phyloP scores from a whole-genome alignment of 306 rosid genomes.

The Citrullus mucosospermus region DNA sequence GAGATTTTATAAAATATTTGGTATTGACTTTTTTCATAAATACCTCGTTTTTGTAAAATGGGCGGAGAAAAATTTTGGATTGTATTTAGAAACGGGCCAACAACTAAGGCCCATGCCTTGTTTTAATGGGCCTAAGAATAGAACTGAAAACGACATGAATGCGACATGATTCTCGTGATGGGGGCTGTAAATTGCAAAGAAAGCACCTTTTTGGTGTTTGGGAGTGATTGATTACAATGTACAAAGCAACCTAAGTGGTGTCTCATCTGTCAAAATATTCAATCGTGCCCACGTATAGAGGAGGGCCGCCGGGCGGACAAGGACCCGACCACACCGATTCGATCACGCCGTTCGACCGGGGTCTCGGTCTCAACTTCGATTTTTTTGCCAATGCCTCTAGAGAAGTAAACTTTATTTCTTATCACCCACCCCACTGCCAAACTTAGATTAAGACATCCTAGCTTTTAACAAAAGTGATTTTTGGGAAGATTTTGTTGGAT shows the following conservation, averaged over 20 bases:
- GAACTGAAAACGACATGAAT: not conserved
- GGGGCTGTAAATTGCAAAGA: not conserved
- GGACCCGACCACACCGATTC: not conserved
- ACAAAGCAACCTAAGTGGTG: not conserved
- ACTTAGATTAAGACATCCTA: not conserved
- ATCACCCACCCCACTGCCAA: not conserved
- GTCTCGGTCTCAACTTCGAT: not conserved
- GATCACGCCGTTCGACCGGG: not conserved
- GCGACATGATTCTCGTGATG: not conserved
- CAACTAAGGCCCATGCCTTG: not conserved
- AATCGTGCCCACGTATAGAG: not conserved
- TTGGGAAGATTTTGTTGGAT: constrained; percentile 2
- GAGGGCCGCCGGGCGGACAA: not conserved
- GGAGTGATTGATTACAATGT: not conserved
- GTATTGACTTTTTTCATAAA: not conserved
- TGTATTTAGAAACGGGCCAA: not conserved
- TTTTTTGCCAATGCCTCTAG: not conserved
- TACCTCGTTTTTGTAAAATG: not conserved
- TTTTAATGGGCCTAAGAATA: not conserved
- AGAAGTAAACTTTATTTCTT: not conserved
- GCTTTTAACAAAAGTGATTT: not conserved
- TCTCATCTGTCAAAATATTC: not conserved
- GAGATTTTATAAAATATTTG: too few relatives aligned
- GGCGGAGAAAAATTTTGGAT: not conserved
- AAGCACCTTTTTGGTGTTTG: not conserved